Conservation (phyloP, 2,329 filamentous ascomycete genomes). For the Exserohilum turcica region DNA sequence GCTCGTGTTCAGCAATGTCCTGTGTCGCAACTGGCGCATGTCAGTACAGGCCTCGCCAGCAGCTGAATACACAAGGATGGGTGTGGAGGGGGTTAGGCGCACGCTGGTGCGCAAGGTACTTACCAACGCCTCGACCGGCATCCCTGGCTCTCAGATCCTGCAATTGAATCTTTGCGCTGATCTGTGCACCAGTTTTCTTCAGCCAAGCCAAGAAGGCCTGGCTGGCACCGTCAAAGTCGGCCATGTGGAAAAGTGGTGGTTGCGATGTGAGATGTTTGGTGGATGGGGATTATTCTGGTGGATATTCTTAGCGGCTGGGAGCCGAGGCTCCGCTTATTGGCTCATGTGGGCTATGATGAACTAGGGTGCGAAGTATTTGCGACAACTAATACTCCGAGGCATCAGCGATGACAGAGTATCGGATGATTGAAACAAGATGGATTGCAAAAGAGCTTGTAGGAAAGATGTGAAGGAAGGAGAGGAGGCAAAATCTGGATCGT, state of each 20-base stretch:
- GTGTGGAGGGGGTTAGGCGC: not conserved
- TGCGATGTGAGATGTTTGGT: conserved; percentile 21
- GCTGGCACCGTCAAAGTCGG: conserved; percentile 51
- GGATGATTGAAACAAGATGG: not conserved
- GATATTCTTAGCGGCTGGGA: conserved; percentile 25
- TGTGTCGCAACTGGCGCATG: conserved; percentile 66
- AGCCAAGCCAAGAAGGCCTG: conserved; percentile 65
- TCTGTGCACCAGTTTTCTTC: conserved; percentile 55
- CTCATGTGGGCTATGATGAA: conserved; percentile 6
- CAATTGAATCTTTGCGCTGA: conserved; percentile 64
- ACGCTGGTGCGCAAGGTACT: conserved; percentile 39
- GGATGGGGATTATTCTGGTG: conserved; percentile 20
- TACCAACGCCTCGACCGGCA: conserved; percentile 68
- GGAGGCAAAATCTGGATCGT: not conserved
- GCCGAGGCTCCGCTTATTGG: conserved; percentile 33
- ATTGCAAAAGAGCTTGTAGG: not conserved
- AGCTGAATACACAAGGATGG: not conserved
- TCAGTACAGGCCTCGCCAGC: not conserved
- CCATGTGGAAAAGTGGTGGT: conserved; percentile 26
- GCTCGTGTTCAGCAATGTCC: conserved; percentile 74
- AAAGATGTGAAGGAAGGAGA: no score
- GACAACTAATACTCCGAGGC: not conserved
- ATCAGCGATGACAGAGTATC: not conserved
- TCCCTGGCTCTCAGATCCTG: conserved; percentile 61
- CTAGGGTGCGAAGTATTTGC: conserved; percentile 6